phyloP scores from a whole-genome alignment of 2,329 filamentous ascomycete species.

The Talaromyces sp. region DNA sequence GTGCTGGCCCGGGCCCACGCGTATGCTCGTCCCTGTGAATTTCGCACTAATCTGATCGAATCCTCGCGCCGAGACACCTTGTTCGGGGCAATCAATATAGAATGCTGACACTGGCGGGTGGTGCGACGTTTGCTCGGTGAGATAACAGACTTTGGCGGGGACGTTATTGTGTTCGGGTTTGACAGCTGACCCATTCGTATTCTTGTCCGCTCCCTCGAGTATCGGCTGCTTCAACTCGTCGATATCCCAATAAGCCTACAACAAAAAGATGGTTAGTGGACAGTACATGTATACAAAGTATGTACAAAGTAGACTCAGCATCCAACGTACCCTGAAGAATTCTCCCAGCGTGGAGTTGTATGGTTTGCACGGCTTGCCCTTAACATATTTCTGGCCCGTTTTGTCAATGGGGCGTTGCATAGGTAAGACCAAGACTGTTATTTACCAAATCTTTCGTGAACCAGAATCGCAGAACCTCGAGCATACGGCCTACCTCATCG shows the following conservation, averaged over 20 bases:
- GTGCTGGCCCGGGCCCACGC: slow-evolving; percentile 84
- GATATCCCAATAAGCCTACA: slow-evolving; percentile 89
- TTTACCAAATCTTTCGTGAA: slow-evolving; percentile 87
- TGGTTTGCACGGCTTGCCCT: slow-evolving; percentile 96
- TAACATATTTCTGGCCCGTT: slow-evolving; percentile 75
- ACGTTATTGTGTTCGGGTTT: slow-evolving; percentile 31
- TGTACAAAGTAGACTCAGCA: neutral
- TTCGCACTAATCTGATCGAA: slow-evolving; percentile 97
- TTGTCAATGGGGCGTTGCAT: neutral
- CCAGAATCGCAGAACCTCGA: slow-evolving; percentile 94
- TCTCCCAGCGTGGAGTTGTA: slow-evolving; percentile 97
- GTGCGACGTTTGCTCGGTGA: slow-evolving; percentile 97
- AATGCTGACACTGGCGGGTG: slow-evolving; percentile 97
- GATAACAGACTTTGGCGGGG: slow-evolving; percentile 75
- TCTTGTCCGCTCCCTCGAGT: slow-evolving; percentile 25
- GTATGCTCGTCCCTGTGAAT: slow-evolving; percentile 92
- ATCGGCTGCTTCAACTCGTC: slow-evolving; percentile 71
- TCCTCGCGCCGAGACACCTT: slow-evolving; percentile 79
- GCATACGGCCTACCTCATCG: slow-evolving; percentile 86
- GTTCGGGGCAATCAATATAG: slow-evolving; percentile 86
- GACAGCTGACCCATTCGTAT: slow-evolving; percentile 31
- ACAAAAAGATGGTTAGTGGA: neutral
- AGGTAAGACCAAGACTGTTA: neutral
- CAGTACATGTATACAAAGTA: neutral
- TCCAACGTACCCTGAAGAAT: slow-evolving; percentile 76